These are phyloP conservation scores for Aaosphaeria pasadenensis DNA, from an alignment of 2,329 filamentous ascomycete species.

Conservation along the genomic window DNA sequence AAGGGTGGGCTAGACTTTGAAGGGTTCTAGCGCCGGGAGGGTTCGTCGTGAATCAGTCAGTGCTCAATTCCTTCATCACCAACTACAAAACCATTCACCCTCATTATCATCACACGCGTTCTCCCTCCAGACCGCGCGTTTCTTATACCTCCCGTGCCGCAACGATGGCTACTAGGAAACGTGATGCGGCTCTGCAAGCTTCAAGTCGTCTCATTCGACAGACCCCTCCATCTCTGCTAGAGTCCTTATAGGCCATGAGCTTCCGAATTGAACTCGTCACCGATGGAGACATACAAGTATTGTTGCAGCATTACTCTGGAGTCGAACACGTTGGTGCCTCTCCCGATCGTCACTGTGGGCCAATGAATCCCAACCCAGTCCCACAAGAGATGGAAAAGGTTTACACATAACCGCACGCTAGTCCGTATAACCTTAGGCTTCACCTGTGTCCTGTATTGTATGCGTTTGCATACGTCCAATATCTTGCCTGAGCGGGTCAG, in stretches of 20 bases:
- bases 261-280: no score
- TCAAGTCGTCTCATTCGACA: neutral
- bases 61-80: no score
- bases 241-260: conserved; percentile 2
- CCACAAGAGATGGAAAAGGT: neutral
- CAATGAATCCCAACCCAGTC: neutral
- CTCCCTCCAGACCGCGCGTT: no score
- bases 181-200: neutral
- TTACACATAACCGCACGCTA: neutral
- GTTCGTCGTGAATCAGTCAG: no score
- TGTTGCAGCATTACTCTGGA: no score
- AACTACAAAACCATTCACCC: no score
- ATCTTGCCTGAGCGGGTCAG: neutral
- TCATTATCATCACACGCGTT: no score
- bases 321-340: neutral
- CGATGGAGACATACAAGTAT: no score
- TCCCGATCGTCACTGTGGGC: neutral
- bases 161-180: no score
- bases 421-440: conserved; percentile 1
- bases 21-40: no score
- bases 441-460: neutral
- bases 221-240: neutral
- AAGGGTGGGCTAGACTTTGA: no score
- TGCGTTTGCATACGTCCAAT: neutral
- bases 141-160: no score